Base-by-base conservation (phyloP, 1,284 basidiomycete genomes). In the Pseudozyma pruni region DNA sequence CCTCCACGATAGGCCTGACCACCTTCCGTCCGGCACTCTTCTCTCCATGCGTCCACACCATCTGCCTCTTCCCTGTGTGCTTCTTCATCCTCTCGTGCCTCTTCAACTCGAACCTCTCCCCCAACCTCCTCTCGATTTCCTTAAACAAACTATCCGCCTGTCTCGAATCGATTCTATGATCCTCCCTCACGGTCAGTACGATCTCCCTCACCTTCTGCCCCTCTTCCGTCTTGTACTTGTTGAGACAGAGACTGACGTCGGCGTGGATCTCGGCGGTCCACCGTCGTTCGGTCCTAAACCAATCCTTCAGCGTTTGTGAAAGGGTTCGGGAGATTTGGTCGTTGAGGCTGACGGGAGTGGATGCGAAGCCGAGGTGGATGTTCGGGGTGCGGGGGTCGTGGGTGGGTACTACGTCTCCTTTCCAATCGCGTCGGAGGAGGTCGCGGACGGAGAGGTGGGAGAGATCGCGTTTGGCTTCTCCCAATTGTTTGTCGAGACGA, bases 361-460 rank as follows among this genome's bases (percentile, higher is more conserved):
- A 80, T 0, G 83, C 83, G 29, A 83, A 82, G 5, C 83, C 83
- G 27, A 83, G 53, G 34, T 75, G 71, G 33, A 83, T 56, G 6
- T 57, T 44, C 5, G 81, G 80, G 31, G 75, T 75, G n/a, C 52
- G 54, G 3, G 50, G 50, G 3, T 77, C 70, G 27, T 58, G 35
- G 14, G 83, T 83, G 8, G 34, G 31, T 0, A 83, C 74, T 47
- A 74, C 68, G 42, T 81, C 80, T 1, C 80, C 81, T 55, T 83
- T 83, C 81, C 81, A 83, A 54, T 83, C 83, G 6, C 83, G 57
- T 9, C 83, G 72, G 4, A 83, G 55, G 40, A 83, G 56, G 46
- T 75, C 76, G 7, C 83, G 57, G 6, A 83, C 44, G 35, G 73
- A 73, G 13, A 83, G 71, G 13, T 54, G 66, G 9, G 73, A 73